phyloP scores from a whole-genome alignment of 164 flowering plant species.

The Macadamia tetraphylla region DNA sequence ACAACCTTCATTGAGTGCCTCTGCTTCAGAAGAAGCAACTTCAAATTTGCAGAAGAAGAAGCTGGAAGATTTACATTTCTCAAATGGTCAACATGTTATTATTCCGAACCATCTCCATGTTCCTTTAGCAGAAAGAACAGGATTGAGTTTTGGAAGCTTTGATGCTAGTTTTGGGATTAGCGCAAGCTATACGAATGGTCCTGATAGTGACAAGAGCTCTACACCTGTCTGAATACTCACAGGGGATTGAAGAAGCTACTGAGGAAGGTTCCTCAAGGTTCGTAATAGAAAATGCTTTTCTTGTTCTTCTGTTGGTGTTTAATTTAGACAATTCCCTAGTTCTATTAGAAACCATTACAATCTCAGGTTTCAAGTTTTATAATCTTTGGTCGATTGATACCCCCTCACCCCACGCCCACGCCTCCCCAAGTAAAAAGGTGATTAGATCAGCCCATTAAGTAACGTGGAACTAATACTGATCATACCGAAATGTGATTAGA shows the following conservation, averaged over 20 bases:
- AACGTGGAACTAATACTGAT: too few relatives aligned
- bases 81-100: slow-evolving; percentile 59
- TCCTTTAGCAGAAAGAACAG: slow-evolving; percentile 68
- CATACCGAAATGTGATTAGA: too few relatives aligned
- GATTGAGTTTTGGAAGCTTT: slow-evolving; percentile 89
- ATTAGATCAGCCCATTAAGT: too few relatives aligned
- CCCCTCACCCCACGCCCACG: too few relatives aligned
- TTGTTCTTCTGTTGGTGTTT: too few relatives aligned
- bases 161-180: slow-evolving; percentile 53
- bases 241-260: slow-evolving; percentile 42
- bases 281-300: background rate
- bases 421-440: too few relatives aligned
- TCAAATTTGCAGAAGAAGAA: slow-evolving; percentile 41
- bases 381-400: too few relatives aligned
- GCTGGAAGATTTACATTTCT: slow-evolving; percentile 50
- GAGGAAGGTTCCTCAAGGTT: slow-evolving; percentile 58
- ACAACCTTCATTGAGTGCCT: slow-evolving; percentile 19
- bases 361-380: too few relatives aligned
- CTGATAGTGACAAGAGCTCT: slow-evolving; percentile 47
- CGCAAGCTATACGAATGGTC: slow-evolving; percentile 26
- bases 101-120: slow-evolving; percentile 85
- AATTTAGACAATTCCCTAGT: too few relatives aligned
- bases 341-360: too few relatives aligned
- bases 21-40: slow-evolving; percentile 35
- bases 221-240: slow-evolving; percentile 59